Conservation (phyloP, 768 basidiomycete genomes). For the Macrolepiota dolichaula region DNA sequence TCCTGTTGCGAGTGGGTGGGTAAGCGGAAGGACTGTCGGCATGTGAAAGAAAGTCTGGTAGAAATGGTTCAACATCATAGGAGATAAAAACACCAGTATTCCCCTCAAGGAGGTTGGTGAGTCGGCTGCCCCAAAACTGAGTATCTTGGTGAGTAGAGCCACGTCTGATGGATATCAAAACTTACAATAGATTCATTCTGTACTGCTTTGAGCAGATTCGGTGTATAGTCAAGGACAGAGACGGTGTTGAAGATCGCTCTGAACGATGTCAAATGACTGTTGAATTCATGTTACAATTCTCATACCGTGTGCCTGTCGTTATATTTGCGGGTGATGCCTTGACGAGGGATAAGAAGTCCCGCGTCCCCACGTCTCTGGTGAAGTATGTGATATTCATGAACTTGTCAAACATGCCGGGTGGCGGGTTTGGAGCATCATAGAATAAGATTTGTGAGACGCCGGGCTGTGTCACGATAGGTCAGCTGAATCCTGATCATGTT, state of each 20-base stretch:
- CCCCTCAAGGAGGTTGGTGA: slow-evolving; percentile 15
- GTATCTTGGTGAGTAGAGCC: not conserved
- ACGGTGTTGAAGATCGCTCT: slow-evolving; percentile 40
- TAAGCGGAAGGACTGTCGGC: slow-evolving; percentile 39
- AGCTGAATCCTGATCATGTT: not conserved
- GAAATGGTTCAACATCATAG: slow-evolving; percentile 52
- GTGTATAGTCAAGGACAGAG: slow-evolving; percentile 32
- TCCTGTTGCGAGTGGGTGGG: slow-evolving; percentile 35
- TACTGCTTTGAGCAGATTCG: slow-evolving; percentile 35
- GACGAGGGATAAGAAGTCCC: slow-evolving; percentile 40
- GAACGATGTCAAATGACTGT: not conserved
- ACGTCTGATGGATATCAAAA: not conserved
- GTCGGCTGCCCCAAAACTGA: slow-evolving; percentile 42
- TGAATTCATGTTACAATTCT: not conserved
- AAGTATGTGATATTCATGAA: slow-evolving; percentile 42
- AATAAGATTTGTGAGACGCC: slow-evolving; percentile 41
- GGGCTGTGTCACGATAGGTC: not conserved
- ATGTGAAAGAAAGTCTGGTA: slow-evolving; percentile 36
- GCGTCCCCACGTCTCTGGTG: slow-evolving; percentile 33
- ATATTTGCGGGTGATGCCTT: slow-evolving; percentile 30
- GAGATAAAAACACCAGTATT: slow-evolving; percentile 31
- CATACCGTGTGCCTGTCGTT: slow-evolving; percentile 24
- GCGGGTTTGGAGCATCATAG: slow-evolving; percentile 53
- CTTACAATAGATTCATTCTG: slow-evolving; percentile 38
- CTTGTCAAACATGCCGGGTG: slow-evolving; percentile 47